phyloP scores from a whole-genome alignment of 1,284 basidiomycete genomes.

The Moesziomyces globuligerus region DNA sequence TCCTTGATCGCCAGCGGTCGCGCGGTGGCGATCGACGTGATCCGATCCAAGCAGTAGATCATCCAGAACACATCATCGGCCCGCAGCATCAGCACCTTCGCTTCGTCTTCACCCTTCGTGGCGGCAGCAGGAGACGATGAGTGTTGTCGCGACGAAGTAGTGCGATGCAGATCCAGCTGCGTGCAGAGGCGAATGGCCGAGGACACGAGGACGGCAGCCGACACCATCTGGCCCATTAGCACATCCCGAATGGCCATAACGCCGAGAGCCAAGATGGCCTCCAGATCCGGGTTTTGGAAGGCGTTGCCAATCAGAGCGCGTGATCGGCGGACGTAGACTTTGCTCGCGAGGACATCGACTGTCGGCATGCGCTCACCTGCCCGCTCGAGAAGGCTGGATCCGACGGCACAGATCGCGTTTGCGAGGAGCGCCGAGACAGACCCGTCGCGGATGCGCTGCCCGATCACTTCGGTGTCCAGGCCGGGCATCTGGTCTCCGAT shows the following conservation, averaged over 20 bases:
- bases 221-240: conserved; percentile 25
- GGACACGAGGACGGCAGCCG: conserved; percentile 27
- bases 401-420: conserved; percentile 39
- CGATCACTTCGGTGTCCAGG: conserved; percentile 25
- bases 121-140: conserved; percentile 4
- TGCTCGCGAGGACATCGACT: conserved; percentile 23
- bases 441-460: conserved; percentile 19
- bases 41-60: conserved; percentile 39
- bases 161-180: conserved; percentile 38
- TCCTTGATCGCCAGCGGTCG: conserved; percentile 40
- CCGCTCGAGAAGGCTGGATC: conserved; percentile 32
- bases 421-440: conserved; percentile 38
- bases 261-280: conserved; percentile 33
- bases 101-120: background rate
- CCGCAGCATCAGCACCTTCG: conserved; percentile 1
- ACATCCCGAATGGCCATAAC: conserved; percentile 40
- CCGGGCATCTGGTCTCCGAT: conserved; percentile 43
- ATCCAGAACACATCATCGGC: conserved; percentile 36
- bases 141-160: conserved; percentile 7
- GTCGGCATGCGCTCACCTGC: conserved; percentile 7
- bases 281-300: conserved; percentile 26
- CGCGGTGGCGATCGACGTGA: conserved; percentile 32
- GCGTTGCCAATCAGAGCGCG: conserved; percentile 35
- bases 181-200: conserved; percentile 33
- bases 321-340: conserved; percentile 21